Conservation (phyloP, 306 rosid genomes). For the Quercus rubra region DNA sequence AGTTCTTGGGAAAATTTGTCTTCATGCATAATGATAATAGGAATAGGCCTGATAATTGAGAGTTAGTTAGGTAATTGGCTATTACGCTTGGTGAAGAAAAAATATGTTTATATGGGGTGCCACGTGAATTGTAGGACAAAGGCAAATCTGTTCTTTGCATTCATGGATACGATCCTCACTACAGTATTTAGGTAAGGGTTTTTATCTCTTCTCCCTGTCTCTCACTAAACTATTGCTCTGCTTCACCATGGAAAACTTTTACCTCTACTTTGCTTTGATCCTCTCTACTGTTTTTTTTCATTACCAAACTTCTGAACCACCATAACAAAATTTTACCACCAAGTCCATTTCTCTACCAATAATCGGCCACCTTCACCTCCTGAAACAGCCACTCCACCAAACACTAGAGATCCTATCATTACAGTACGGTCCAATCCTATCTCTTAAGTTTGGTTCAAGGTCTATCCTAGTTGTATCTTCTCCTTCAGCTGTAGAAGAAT, state of each 20-base stretch:
- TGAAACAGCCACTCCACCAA: conserved; percentile 26
- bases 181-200: no score
- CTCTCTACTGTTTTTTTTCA: background rate
- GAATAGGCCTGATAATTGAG: no score
- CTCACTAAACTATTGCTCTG: background rate
- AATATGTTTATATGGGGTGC: no score
- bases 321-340: conserved; percentile 30
- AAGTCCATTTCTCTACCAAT: conserved; percentile 38
- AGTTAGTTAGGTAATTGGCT: no score
- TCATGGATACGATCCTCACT: no score
- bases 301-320: background rate
- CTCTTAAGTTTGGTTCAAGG: conserved; percentile 27
- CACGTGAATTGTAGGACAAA: no score
- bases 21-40: no score
- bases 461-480: conserved; percentile 35
- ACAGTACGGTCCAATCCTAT: conserved; percentile 21
- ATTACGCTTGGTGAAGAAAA: no score
- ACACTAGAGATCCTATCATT: conserved; percentile 13
- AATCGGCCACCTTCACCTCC: conserved; percentile 45
- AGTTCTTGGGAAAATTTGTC: no score
- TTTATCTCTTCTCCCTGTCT: no score
- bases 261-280: background rate
- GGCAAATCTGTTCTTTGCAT: no score
- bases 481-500: conserved; percentile 33
- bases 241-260: background rate